Conservation (phyloP, 805 yeast species). For the Kurtzmaniella cleridarum region DNA sequence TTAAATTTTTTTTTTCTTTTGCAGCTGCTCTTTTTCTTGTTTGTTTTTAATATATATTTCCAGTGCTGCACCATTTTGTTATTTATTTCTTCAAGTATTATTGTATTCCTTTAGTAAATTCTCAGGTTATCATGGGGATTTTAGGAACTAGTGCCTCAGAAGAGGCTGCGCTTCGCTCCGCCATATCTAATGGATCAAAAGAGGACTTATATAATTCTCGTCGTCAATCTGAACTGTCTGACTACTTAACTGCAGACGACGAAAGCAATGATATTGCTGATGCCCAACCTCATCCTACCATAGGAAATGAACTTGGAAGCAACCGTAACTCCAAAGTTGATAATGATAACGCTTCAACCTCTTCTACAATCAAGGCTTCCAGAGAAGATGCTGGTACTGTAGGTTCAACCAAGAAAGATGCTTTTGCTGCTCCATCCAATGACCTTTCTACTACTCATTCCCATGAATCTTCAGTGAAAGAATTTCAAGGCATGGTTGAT, state of each 20-base stretch:
- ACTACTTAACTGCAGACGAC: slow-evolving; percentile 32
- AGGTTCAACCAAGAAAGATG: neutral
- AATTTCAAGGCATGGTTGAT: neutral
- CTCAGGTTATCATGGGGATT: slow-evolving; percentile 20
- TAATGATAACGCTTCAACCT: neutral
- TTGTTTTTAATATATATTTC: too few relatives aligned
- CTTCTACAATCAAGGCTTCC: neutral
- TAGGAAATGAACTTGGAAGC: neutral
- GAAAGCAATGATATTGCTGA: neutral
- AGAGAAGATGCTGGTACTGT: neutral
- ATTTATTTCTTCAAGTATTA: neutral
- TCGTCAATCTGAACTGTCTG: slow-evolving; percentile 17
- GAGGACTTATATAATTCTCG: neutral
- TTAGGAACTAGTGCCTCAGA: slow-evolving; percentile 30
- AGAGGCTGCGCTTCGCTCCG: slow-evolving; percentile 18
- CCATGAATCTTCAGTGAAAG: neutral
- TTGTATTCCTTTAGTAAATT: neutral
- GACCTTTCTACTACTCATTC: too few relatives aligned
- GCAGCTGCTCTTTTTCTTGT: too few relatives aligned
- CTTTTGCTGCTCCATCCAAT: neutral
- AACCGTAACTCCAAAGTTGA: neutral
- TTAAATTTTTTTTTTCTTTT: too few relatives aligned
- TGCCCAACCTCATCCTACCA: neutral
- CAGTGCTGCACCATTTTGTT: too few relatives aligned
- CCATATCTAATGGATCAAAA: slow-evolving; percentile 2